Evolutionary conservation across 1,139 yeast species (phyloP), one percentile per base, ranked within the genome.

Genomic region (Scheffersomyces insectosa): DNA sequence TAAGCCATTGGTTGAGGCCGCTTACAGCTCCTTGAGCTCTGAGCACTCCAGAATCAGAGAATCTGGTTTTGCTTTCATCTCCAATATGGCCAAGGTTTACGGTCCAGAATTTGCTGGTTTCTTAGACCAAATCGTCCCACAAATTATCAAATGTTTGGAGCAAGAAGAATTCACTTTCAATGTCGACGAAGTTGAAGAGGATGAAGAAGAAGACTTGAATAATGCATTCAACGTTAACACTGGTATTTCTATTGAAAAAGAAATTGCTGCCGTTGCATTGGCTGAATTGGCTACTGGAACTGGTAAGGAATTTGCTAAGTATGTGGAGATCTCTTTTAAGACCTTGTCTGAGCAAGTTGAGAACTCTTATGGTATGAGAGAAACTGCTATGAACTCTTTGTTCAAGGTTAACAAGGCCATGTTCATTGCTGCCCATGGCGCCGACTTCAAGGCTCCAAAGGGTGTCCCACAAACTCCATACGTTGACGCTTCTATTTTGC

Each of bases 181-280:
- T 48, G 57, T 64, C 28, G 70, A 59, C 20, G 78, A 63, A 15
- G 70, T 55, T 36, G 70, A 65, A 39, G 65, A 55, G 14, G 63
- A 55, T 38, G 70, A 64, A 12, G 82, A 74, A 42, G 83, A 80
- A 48, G 91, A 85, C 42, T 65, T 84, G 52, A 82, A 79, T 47
- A 83, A 84, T 57, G 85, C 85, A 52, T 77, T 88, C 62, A 85
- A 88, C 55, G 91, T 91, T 52, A 90, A 90, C 75, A 87, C 97
- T 41, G 98, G 97, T 73, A 83, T 93, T 59, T 89, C 97, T 52
- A 86, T 88, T 59, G 99, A 93, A 72, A 93, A 93, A 72, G 99
- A 93, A 73, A 90, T 88, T 57, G 97, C 97, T n/a, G 80, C 95
- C 38, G 95, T 91, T 60, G 95, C 97, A 16, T 72, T 93, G 56